Evolutionary conservation across 306 rosid species (phyloP), one percentile per base, ranked within the genome.

Genomic region (Castanospermum australe): DNA sequence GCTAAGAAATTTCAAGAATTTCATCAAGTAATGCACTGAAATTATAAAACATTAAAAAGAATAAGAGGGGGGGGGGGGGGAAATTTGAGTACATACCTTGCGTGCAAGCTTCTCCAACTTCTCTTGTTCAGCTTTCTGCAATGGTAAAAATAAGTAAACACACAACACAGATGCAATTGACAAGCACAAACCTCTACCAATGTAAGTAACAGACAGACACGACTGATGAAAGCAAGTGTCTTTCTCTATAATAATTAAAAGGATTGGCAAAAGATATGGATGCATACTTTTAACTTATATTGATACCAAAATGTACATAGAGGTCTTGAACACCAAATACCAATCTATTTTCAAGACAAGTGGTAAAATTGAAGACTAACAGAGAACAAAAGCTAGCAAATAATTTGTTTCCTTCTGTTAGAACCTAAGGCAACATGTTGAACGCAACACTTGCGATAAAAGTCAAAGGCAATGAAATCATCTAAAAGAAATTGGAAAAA

Each of bases 81-180:
- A 56, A 60, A 35, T 25, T 67, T 25, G 20, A 71, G 61, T 50
- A 33, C 73, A 71, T 89, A 92, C 98, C 92, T 92, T 82, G 73
- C 90, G 94, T 20, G 97, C 98, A 84, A 94, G 94, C 83, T 93
- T 89, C 88, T 90, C 97, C 87, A 94, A 84, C 73, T 91, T 93
- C 90, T 93, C 94, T 72, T 81, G 92, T 89, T 94, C 98, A 13
- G 30, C 59, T 92, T 87, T 90, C 97, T 92, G 88, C 86, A 87
- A 75, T 39, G 83, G 47, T 11, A 74, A 50, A 90, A 80, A 44
- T 2, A 56, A 56, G 66, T 47, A 30, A 57, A 35, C 41, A 72
- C 25, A 20, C 28, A 54, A 67, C 36, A 41, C 13, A 80, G 28
- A 35, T 47, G 71, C 47, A 33, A 79, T 57, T 50, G 15, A 47